These are phyloP conservation scores for Pulchroboletus neoregius DNA, from an alignment of 1,284 basidiomycete species.

Conservation along the genomic window DNA sequence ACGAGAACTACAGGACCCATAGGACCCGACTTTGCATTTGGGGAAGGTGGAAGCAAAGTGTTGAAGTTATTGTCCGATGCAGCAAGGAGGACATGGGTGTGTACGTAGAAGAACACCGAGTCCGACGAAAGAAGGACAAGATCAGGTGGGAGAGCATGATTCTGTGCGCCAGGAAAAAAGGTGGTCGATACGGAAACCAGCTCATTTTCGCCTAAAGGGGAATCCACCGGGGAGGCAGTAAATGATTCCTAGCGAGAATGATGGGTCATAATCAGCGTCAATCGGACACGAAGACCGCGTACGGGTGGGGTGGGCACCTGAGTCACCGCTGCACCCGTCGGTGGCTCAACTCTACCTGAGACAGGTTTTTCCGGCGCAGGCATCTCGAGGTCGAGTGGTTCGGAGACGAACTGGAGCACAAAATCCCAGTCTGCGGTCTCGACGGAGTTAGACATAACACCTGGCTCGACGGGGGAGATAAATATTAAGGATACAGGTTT, in stretches of 20 bases:
- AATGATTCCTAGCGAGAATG: constrained; percentile 42
- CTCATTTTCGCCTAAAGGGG: constrained; percentile 37
- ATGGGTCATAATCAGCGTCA: constrained; percentile 6
- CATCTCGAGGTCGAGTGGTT: constrained; percentile 44
- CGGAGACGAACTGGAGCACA: constrained; percentile 60
- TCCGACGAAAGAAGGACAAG: constrained; percentile 65
- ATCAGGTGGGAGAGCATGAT: constrained; percentile 52
- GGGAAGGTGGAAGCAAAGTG: constrained; percentile 39
- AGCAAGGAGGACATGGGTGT: constrained; percentile 45
- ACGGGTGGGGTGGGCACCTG: constrained; percentile 70
- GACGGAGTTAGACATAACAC: constrained; percentile 31
- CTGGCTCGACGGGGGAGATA: neutral
- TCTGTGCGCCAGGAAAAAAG: constrained; percentile 66
- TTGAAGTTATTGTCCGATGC: constrained; percentile 55
- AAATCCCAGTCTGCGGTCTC: constrained; percentile 57
- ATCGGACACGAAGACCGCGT: constrained; percentile 22
- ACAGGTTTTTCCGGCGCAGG: constrained; percentile 35
- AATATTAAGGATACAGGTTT: neutral
- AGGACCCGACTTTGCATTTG: constrained; percentile 32
- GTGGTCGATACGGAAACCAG: constrained; percentile 76
- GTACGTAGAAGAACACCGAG: constrained; percentile 71
- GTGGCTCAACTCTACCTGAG: constrained; percentile 29
- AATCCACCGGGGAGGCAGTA: constrained; percentile 44
- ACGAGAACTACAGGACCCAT: constrained; percentile 46
- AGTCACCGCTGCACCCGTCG: constrained; percentile 18